Conservation (phyloP, 441 rosid species). For the Raphanus hybrid region DNA sequence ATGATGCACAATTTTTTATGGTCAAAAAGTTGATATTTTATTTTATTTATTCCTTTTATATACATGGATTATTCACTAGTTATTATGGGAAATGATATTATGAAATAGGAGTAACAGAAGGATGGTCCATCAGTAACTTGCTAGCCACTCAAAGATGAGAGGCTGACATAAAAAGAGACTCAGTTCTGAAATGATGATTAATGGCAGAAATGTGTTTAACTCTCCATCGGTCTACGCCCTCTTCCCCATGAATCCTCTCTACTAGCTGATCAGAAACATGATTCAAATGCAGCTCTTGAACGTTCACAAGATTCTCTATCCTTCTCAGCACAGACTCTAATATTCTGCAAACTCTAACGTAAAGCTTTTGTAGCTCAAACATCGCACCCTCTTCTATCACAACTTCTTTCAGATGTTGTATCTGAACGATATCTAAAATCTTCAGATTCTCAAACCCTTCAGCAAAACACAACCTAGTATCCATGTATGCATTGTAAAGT, state of each 20-base stretch:
- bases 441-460: slow-evolving; percentile 40
- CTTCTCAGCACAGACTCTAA: slow-evolving; percentile 26
- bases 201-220: slow-evolving; percentile 39
- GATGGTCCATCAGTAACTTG: too few species aligned
- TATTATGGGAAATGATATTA: too few species aligned
- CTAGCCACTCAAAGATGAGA: too few species aligned
- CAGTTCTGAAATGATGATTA: slow-evolving; percentile 32
- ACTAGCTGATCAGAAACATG: slow-evolving; percentile 38
- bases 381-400: slow-evolving; percentile 33
- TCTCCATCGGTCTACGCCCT: slow-evolving; percentile 23
- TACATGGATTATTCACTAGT: too few species aligned
- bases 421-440: slow-evolving; percentile 16
- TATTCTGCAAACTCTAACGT: slow-evolving; percentile 22
- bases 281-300: slow-evolving; percentile 38
- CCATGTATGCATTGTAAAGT: too few species aligned
- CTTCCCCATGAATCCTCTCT: slow-evolving; percentile 28
- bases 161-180: not conserved
- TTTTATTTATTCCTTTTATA: too few species aligned
- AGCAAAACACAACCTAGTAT: slow-evolving; percentile 26
- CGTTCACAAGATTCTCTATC: slow-evolving; percentile 25
- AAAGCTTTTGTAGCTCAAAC: slow-evolving; percentile 23
- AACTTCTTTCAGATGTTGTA: slow-evolving; percentile 24
- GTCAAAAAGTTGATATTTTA: too few species aligned
- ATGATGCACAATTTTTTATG: too few species aligned
- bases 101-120: too few species aligned